A percentile compares a stretch with the other conserved stretches of the same genome.
Conservation (phyloP, 257 asterid genomes). For the Plectranthus barbatus region DNA sequence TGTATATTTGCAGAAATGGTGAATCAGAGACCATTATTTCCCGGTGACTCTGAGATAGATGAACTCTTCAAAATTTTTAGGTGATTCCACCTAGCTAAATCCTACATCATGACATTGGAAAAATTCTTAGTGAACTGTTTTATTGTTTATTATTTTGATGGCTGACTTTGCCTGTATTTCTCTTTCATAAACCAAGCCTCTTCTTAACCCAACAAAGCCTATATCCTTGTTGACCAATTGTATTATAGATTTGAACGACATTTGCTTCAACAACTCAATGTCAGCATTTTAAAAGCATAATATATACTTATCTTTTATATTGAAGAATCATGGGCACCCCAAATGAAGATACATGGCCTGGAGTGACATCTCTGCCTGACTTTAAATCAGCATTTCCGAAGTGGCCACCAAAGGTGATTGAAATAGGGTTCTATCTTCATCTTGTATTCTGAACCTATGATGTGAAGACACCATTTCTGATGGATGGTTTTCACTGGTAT, state of each 20-base stretch:
- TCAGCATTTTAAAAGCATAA: conserved; percentile 50
- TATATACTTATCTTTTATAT: conserved; percentile 6
- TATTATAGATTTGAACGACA: not conserved
- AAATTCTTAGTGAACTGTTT: not conserved
- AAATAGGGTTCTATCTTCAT: not conserved
- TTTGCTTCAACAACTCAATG: not conserved
- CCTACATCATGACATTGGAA: not conserved
- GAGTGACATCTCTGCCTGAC: conserved; percentile 92
- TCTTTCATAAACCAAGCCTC: not conserved
- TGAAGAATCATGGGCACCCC: conserved; percentile 92
- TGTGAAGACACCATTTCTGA: not conserved
- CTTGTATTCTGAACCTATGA: not conserved
- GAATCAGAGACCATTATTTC: conserved; percentile 67
- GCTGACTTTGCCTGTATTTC: not conserved
- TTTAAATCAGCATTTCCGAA: conserved; percentile 77
- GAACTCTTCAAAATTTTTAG: conserved; percentile 86
- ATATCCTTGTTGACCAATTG: not conserved
- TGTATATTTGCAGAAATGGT: conserved; percentile 99
- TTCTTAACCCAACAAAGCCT: not conserved
- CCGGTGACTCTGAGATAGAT: conserved; percentile 97
- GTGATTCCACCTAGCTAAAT: conserved; percentile 28
- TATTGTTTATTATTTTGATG: not conserved
- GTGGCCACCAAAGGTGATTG: conserved; percentile 76
- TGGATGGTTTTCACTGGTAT: not conserved
- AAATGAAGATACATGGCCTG: conserved; percentile 88